These are phyloP conservation scores for Hypoxylon rickii DNA, from an alignment of 495 filamentous ascomycete species.

Conservation along the genomic window DNA sequence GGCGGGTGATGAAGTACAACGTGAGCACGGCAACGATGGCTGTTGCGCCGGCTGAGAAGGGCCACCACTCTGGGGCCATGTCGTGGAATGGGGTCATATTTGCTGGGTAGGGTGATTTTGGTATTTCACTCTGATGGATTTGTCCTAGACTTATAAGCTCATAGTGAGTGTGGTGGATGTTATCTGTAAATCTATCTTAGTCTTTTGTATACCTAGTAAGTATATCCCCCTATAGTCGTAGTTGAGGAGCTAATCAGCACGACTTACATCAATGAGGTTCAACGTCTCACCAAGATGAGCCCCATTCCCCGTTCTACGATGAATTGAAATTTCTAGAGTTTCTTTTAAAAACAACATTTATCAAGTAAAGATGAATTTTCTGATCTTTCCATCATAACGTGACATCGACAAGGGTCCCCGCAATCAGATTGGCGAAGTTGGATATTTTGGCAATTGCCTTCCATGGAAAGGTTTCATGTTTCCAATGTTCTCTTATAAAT, in stretches of 20 bases:
- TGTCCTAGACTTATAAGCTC: slow-evolving; percentile 6
- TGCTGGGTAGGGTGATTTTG: no score
- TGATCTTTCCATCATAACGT: slow-evolving; percentile 30
- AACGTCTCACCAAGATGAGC: background rate
- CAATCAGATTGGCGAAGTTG: slow-evolving; percentile 25
- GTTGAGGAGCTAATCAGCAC: background rate
- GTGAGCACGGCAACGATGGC: slow-evolving; percentile 13
- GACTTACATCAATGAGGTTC: slow-evolving; percentile 8
- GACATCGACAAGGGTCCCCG: slow-evolving; percentile 34
- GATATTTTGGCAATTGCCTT: no score
- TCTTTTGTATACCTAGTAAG: background rate
- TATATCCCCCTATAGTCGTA: background rate
- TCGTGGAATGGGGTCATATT: no score
- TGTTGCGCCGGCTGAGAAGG: slow-evolving; percentile 20
- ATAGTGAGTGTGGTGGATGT: background rate
- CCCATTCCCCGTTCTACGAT: no score
- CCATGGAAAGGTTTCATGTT: no score
- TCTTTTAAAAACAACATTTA: background rate
- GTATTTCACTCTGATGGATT: no score
- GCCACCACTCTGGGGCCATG: slow-evolving; percentile 15
- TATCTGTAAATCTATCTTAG: slow-evolving; percentile 9
- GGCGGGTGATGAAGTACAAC: slow-evolving; percentile 34
- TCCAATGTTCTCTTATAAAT: no score
- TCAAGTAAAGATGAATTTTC: background rate
- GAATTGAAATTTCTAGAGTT: background rate